Base-by-base conservation (phyloP, 1,139 yeast species). In the Pichia sp. region DNA sequence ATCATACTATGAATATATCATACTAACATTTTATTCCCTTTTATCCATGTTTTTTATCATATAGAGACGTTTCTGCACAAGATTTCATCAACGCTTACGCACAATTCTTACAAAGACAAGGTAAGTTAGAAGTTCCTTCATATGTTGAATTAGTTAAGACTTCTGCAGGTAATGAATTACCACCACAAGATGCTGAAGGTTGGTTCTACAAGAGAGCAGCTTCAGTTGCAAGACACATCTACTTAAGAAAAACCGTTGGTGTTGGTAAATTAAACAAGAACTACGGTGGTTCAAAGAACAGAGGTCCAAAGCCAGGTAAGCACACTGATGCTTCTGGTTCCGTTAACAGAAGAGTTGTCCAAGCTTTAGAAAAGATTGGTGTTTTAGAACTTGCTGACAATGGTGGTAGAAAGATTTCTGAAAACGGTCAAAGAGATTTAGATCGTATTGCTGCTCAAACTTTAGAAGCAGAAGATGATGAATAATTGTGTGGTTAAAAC, bases 181-280 rank as follows among this genome's bases (percentile, higher is more conserved):
- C 99, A 76, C 99, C 99, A 75, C 99, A 93, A 82, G 98, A 93
- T 76, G 81, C 99, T 68, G 98, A 91, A 80, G 90, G 93, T 73
- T 93, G 99, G 99, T 93, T 89, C 89, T 93, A 91, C 96, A 89
- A 87, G 88, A 88, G 99, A 80, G 95, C 99, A 72, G 99, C 99
- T 72, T 91, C 99, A 59, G 90, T 90, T 75, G 99, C 99, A 73
- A 93, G 99, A 84, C 99, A 93, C 93, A 86, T 93, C 78, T 95
- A 95, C 96, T 84, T 93, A 80, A 91, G 96, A 88, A 93, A 93
- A 82, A 89, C 87, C 72, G 96, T 93, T 71, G 99, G 99, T 87
- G 96, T 93, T 69, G 99, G 99, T 83, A 87, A 88, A 75, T 85
- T 93, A 75, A 91, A 91, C 95, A 93, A 89, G 81, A 83, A 89